These are phyloP conservation scores for Septoria linicola DNA, from an alignment of 2,329 filamentous ascomycete genomes.

Conservation along the genomic window DNA sequence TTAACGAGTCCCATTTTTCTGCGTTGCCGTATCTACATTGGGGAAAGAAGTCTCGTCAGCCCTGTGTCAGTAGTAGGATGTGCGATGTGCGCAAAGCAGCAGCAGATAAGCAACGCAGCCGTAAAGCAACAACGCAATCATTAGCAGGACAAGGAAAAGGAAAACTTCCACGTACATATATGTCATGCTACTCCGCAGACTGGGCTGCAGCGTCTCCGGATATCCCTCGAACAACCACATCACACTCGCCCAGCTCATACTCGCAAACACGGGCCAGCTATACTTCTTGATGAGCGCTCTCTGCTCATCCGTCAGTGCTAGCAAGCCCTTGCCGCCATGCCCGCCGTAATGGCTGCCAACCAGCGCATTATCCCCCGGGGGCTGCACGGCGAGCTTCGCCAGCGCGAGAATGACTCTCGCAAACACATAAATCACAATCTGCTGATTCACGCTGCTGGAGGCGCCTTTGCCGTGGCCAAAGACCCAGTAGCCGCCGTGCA, in stretches of 20 bases:
- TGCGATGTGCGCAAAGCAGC: neutral
- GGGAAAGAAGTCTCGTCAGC: constrained; percentile 34
- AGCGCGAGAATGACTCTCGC: constrained; percentile 83
- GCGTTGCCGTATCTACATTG: constrained; percentile 67
- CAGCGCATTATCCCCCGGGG: constrained; percentile 43
- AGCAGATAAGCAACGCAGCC: neutral
- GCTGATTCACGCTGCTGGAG: constrained; percentile 75
- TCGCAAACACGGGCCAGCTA: constrained; percentile 91
- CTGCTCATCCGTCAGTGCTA: constrained; percentile 42
- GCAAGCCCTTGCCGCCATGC: constrained; percentile 43
- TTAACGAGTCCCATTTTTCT: constrained; percentile 82
- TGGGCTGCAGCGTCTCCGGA: constrained; percentile 86
- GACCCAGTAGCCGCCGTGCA: constrained; percentile 87
- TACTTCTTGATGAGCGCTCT: constrained; percentile 53
- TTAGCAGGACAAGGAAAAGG: constrained; percentile 15
- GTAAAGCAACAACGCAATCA: constrained; percentile 11
- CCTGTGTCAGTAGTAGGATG: constrained; percentile 29
- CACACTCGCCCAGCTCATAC: constrained; percentile 84
- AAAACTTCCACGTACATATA: constrained; percentile 72
- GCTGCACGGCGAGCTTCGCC: constrained; percentile 77
- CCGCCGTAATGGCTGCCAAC: constrained; percentile 41
- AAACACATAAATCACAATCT: constrained; percentile 98
- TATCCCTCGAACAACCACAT: constrained; percentile 96
- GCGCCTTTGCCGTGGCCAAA: constrained; percentile 75
- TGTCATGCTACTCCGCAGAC: constrained; percentile 90